A percentile compares a stretch with the other conserved stretches of the same genome.
phyloP scores from a whole-genome alignment of 164 flowering plant species.

The Macadamia tetraphylla region DNA sequence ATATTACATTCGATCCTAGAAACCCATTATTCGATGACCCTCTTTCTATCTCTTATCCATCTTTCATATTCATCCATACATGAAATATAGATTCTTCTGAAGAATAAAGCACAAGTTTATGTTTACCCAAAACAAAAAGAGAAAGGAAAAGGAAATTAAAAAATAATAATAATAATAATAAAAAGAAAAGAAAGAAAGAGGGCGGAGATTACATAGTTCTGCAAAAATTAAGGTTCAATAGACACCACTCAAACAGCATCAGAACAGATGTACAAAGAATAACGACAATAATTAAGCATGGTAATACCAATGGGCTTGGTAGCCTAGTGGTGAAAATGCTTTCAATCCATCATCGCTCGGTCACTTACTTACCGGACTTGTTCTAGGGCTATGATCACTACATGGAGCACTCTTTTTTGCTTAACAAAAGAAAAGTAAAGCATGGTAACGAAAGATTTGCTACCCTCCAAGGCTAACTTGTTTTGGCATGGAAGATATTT shows the following conservation, averaged over 20 bases:
- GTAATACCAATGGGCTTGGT: too few relatives aligned
- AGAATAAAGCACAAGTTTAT: background rate
- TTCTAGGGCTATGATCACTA: too few relatives aligned
- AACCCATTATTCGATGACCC: background rate
- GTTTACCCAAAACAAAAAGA: background rate
- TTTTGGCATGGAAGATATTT: too few relatives aligned
- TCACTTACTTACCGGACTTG: too few relatives aligned
- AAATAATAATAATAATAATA: background rate
- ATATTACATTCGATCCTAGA: background rate
- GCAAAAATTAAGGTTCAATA: background rate
- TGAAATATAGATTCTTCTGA: background rate
- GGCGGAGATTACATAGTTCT: conserved; percentile 9
- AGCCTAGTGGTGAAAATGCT: too few relatives aligned
- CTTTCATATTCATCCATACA: conserved; percentile 1
- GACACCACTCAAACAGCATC: background rate
- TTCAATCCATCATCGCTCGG: too few relatives aligned
- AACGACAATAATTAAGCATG: background rate
- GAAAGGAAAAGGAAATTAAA: background rate
- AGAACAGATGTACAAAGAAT: background rate
- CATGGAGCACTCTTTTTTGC: too few relatives aligned
- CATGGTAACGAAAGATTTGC: background rate
- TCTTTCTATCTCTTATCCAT: background rate
- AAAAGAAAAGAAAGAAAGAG: background rate
- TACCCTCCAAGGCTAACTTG: background rate
- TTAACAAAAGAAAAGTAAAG: too few relatives aligned